These are phyloP conservation scores for Rhodotorula sp. DNA, from an alignment of 1,284 basidiomycete species.

Conservation along the genomic window DNA sequence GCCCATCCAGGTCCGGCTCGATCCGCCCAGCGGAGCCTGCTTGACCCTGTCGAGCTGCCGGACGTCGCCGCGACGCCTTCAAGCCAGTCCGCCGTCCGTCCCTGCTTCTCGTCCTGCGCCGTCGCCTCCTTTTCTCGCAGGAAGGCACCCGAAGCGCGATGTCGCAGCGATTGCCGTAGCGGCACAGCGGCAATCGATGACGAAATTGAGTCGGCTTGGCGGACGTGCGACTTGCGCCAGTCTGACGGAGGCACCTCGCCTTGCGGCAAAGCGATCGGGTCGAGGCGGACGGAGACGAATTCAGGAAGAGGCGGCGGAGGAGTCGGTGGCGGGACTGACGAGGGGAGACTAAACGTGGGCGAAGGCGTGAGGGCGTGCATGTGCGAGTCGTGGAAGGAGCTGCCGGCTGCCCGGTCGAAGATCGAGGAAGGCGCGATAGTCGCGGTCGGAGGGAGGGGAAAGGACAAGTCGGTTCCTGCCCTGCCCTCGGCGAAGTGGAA, in stretches of 20 bases:
- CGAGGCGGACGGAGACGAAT: not conserved
- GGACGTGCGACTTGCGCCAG: not conserved
- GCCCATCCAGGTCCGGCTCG: slow-evolving; percentile 3
- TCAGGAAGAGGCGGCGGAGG: not conserved
- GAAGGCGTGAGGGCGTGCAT: not conserved
- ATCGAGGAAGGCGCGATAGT: not conserved
- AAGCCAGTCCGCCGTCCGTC: not conserved
- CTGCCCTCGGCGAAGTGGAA: not conserved
- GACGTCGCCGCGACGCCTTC: not conserved
- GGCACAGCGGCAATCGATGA: not conserved
- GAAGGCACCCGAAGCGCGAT: not conserved
- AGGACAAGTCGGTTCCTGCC: not conserved
- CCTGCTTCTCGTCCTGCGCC: not conserved
- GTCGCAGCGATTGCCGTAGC: not conserved
- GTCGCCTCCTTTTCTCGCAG: not conserved
- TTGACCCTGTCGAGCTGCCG: not conserved
- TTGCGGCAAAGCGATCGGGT: not conserved
- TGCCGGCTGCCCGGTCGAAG: not conserved
- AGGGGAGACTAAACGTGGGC: not conserved
- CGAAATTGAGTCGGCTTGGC: not conserved
- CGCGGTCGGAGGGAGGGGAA: slow-evolving; percentile 1
- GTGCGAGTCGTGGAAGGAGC: not conserved
- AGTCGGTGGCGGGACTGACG: not conserved
- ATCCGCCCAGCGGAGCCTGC: not conserved
- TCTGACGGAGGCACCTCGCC: not conserved